Evolutionary conservation across 2,329 filamentous ascomycete genomes (phyloP).

Genomic region (Cladosporium austrohemisphaericum): DNA sequence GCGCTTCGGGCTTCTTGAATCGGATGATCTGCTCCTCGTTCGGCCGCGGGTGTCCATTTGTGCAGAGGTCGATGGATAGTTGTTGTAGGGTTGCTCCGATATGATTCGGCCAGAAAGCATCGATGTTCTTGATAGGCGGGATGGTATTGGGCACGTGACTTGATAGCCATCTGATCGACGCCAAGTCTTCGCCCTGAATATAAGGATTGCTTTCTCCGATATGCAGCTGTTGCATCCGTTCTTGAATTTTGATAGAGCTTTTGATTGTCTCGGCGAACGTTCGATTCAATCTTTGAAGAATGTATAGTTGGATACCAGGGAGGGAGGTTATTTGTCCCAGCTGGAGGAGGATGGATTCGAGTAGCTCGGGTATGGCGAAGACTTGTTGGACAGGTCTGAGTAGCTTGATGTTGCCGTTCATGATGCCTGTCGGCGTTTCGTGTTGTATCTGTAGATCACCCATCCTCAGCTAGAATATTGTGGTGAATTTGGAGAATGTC

Average conservation of each 20-base stretch:
- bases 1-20: not conserved
- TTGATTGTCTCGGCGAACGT: not conserved
- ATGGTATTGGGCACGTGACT: not conserved
- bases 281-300: constrained; percentile 1
- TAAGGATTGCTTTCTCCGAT: constrained; percentile 9
- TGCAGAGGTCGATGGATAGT: constrained; percentile 3
- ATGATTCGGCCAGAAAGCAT: constrained; percentile 10
- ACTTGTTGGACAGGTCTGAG: not conserved
- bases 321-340: not conserved
- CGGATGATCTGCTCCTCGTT: not conserved
- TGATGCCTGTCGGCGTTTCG: not conserved
- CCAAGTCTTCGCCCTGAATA: not conserved
- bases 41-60: not conserved
- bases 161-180: constrained; percentile 2
- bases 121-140: constrained; percentile 5
- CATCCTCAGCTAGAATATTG: not conserved
- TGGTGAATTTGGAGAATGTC: not conserved
- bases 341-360: constrained; percentile 9
- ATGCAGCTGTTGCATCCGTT: constrained; percentile 4
- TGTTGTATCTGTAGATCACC: not conserved
- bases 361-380: constrained; percentile 8
- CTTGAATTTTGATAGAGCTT: not conserved
- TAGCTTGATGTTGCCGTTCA: not conserved
- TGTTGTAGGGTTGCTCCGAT: constrained; percentile 1
- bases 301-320: constrained; percentile 3